Base-by-base conservation (phyloP, 2,329 filamentous ascomycete species). In the Ophiostoma australiae region DNA sequence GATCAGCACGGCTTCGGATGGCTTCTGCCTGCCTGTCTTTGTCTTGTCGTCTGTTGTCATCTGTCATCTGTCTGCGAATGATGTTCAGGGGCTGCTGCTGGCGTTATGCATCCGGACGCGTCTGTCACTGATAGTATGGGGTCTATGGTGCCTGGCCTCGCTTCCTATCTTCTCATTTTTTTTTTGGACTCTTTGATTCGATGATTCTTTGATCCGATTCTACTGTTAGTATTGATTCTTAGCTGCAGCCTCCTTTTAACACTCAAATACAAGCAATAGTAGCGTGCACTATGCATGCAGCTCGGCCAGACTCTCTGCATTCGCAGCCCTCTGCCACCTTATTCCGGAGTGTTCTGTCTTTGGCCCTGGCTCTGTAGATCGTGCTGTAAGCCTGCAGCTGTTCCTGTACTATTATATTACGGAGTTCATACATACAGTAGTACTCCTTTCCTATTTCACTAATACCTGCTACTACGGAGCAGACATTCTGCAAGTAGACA, bases 71-170 rank as follows among this genome's bases (percentile, higher is more conserved):
- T 15, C 52, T 58, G 52, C 15, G 20, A 31, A 20, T 63, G 58
- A 63, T 63, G 58, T 63, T 63, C 58, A 63, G 58, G 58, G 58
- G 58, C 58, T 31, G 55, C 55, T 44, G 6, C 58, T 17, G 55
- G n/a, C 4, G 17, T 63, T 17, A 31, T 63, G 58, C 27, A 63
- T 35, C 58, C 15, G 58, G 13, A 63, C 35, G 58, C 58, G 58
- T 63, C 27, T 61, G 15, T 5, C 44, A 17, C 44, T 63, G 44
- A 31, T 63, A 27, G 15, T 63, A 4, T 63, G 27, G 15, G 27
- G 27, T 31, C 27, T 31, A 31, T 31, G 27, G 27, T 31, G 27
- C 27, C 27, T 55, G 20, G 15, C 10, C n/a, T 27, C 10, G 52
- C 10, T 13, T 58, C 11, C 27, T 63, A 35, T 63, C 23, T 61